Conservation (phyloP, 2,329 filamentous ascomycete species). For the Xylaria sp. region DNA sequence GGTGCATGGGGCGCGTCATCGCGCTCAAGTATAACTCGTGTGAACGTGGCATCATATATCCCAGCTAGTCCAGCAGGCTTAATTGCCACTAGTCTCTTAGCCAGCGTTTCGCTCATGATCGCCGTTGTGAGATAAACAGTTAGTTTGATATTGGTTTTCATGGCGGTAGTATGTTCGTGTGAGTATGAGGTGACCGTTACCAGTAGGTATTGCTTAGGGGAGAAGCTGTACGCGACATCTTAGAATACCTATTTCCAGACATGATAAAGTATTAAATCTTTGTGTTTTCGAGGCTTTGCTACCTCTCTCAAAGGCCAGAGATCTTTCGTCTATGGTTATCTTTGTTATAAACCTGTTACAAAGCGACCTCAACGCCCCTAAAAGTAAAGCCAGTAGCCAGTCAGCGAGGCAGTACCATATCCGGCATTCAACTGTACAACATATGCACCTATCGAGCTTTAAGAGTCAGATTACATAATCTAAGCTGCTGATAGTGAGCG, state of each 20-base stretch:
- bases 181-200: not conserved
- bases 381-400: no score
- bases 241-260: no score
- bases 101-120: slow-evolving; percentile 18
- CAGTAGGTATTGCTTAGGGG: no score
- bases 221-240: no score
- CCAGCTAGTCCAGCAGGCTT: not conserved
- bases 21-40: not conserved
- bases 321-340: not conserved
- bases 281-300: no score
- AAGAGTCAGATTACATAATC: no score
- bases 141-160: slow-evolving; percentile 26
- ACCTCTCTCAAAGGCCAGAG: not conserved
- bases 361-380: no score
- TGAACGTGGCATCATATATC: not conserved
- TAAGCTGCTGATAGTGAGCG: not conserved
- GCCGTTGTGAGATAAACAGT: slow-evolving; percentile 23
- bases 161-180: not conserved
- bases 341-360: not conserved
- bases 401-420: no score
- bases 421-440: not conserved
- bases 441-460: not conserved
- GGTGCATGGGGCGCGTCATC: no score
- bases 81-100: not conserved
- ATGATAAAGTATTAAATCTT: no score